Evolutionary conservation across 1,284 basidiomycete species (phyloP), one percentile per base, ranked within the genome.

Genomic region (Inonotus hispidus): DNA sequence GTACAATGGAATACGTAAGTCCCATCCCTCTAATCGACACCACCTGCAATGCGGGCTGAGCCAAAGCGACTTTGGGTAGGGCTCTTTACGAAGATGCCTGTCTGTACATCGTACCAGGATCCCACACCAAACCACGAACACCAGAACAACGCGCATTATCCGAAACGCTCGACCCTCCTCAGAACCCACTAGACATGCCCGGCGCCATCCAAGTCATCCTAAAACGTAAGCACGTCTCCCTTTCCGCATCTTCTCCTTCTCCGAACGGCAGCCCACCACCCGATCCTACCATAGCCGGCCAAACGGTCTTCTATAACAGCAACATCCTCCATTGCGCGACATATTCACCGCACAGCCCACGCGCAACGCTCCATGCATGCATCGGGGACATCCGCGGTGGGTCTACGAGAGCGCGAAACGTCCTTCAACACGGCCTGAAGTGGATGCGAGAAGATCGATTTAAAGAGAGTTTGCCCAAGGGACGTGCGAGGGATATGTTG

Each of bases 1-100:
- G 80, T 92, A 2, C 90, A 93, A 74, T 93, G 90, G 90, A 93
- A 93, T 69, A 85, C 88, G 79, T 88, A 73, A 59, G 82, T 73
- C 14, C 19, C 32, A 32, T 32, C 32, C 41, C 53, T 35, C 32
- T n/a, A 32, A 32, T 32, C 32, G 32, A 32, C 32, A 37, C 43
- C 16, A 29, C 29, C 19, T 32, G 19, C n/a, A 19, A n/a, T 21
- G 13, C 25, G 39, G n/a, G 32, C n/a, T n/a, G n/a, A n/a, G 29
- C 29, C 3, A 2, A 46, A 29, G 23, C 32, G 13, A 1, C 11
- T 66, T n/a, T 43, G 11, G 1, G 41, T 43, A 89, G 87, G 0
- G 89, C 89, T 0, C 75, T 93, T 21, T 88, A 89, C 67, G 78
- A 82, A 59, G 91, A 93, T 68, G 77, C 79, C 0, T 93, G 89